Conservation (phyloP, 148 eudicot species). For the Rhododendron kiyosumense region DNA sequence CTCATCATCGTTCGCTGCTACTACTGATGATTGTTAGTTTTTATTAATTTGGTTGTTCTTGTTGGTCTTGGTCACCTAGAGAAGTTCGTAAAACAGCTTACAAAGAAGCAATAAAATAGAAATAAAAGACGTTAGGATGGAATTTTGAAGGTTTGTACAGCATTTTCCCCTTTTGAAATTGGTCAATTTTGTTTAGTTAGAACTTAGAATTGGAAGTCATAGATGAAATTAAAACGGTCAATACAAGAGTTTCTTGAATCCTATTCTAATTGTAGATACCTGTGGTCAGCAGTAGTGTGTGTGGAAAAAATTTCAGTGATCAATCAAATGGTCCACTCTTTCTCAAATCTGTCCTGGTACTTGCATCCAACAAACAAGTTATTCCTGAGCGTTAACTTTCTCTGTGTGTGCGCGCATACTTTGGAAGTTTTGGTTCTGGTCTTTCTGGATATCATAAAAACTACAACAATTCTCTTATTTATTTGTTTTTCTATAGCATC, state of each 20-base stretch:
- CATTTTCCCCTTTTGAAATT: not conserved
- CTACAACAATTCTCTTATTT: not conserved
- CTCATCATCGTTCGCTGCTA: not conserved
- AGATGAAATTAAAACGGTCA: not conserved
- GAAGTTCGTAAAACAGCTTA: not conserved
- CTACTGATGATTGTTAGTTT: not conserved
- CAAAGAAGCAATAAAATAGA: not conserved
- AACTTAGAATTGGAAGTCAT: not conserved
- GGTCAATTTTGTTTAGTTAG: not conserved
- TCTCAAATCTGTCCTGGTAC: not conserved
- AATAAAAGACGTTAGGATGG: not conserved
- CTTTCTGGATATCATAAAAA: not conserved
- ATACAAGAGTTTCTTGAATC: not conserved
- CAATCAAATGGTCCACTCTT: not conserved
- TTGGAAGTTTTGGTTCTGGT: not conserved
- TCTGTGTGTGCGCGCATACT: not conserved
- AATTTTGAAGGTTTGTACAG: not conserved
- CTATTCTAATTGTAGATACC: not conserved
- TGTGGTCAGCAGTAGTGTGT: not conserved
- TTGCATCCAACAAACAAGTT: not conserved
- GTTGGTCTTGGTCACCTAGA: not conserved
- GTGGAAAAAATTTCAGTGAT: not conserved
- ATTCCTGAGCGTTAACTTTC: not conserved
- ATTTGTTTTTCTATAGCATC: not conserved
- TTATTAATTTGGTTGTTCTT: not conserved